A percentile compares a stretch with the other conserved stretches of the same genome.
These are phyloP conservation scores for Lactarius vividus DNA, from an alignment of 768 basidiomycete genomes.

Conservation along the genomic window DNA sequence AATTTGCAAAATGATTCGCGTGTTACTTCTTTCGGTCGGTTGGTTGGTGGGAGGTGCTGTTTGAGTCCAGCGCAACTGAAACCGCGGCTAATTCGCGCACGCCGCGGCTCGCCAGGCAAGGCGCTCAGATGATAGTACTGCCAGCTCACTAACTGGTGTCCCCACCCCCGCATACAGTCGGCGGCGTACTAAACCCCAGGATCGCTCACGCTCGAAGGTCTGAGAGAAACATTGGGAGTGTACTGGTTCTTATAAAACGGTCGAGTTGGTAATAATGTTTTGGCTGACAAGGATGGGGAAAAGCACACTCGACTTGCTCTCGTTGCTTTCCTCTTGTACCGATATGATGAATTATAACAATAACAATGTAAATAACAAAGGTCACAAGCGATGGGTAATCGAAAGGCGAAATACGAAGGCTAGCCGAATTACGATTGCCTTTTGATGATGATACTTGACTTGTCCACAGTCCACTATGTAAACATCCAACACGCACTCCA, in stretches of 20 bases:
- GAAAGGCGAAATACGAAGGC: background rate
- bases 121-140: background rate
- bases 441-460: background rate
- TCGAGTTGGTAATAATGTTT: no score
- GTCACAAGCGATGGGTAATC: background rate
- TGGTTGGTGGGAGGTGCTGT: background rate
- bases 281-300: background rate
- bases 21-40: background rate
- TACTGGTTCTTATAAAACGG: no score
- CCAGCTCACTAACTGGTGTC: background rate
- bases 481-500: background rate
- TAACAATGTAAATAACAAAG: background rate
- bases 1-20: background rate
- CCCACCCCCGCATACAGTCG: no score
- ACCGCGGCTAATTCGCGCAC: background rate
- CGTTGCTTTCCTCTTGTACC: background rate
- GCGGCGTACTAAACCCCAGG: background rate
- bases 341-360: background rate
- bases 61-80: background rate
- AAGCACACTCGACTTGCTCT: background rate
- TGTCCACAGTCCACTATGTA: constrained; percentile 7
- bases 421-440: background rate
- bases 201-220: background rate
- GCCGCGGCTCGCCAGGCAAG: background rate
- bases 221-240: no score